Base-by-base conservation (phyloP, 139 green algal species). In the Ettlia oleoabundans region DNA sequence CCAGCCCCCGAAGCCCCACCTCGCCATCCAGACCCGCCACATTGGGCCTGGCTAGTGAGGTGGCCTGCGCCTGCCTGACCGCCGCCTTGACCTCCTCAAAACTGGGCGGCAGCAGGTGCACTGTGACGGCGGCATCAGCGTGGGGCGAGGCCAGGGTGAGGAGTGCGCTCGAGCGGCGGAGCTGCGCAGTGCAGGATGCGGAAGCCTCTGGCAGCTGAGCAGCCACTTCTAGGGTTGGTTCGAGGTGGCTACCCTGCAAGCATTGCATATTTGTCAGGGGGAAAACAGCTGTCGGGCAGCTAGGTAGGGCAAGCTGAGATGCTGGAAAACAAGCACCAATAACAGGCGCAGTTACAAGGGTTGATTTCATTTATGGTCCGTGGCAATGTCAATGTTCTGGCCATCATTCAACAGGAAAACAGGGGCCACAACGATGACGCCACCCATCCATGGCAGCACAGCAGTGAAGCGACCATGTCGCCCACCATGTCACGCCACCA, bases 181-280 rank as follows among this genome's bases (percentile, higher is more conserved):
- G 76, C 30, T 74, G 40, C 3, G 73, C 85, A 33, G 52, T 76
- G 82, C 87, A 88, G 10, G 51, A 47, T 24, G 87, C 83, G 33
- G 38, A 66, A 52, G 68, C 87, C 55, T 52, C 84, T n/a, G 65
- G 90, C 63, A 91, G 88, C 58, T 91, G 70, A 86, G 89, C 94
- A 8, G 47, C 70, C 30, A 87, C 86, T 1, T 91, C 62, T 21
- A 97, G 87, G 42, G 82, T 87, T 5, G 94, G 92, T 2, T 85
- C 86, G 55, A 95, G 38, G 86, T 95, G 92, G 35, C 77, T 86
- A 64, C 94, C 94, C 28, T 75, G 73, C 73, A 65, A 3, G 42
- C n/a, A n/a, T n/a, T n/a, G n/a, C n/a, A n/a, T n/a, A n/a, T n/a
- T n/a, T n/a, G n/a, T n/a, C n/a, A n/a, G n/a, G n/a, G n/a, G n/a